Base-by-base conservation (phyloP, 108 stramenopile genomes). In the Discostella pseudostelligera region DNA sequence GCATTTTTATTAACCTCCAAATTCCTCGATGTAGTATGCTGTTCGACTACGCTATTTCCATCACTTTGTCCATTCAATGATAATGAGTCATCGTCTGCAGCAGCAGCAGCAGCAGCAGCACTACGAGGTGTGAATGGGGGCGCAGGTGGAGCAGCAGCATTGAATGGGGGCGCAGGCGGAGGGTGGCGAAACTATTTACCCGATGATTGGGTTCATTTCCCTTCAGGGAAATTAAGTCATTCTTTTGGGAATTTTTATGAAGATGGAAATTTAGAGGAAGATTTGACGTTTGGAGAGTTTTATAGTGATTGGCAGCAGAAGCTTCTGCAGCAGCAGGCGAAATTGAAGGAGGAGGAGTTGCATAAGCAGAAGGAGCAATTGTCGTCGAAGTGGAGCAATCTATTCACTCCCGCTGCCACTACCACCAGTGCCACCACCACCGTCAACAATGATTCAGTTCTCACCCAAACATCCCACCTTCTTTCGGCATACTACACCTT, bases 161-260 rank as follows among this genome's bases (percentile, higher is more conserved):
- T n/a, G n/a, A n/a, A n/a, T n/a, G n/a, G n/a, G n/a, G n/a, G n/a
- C n/a, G n/a, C n/a, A n/a, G 8, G 28, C 28, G 21, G 60, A 12
- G 61, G 67, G 19, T 65, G 76, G 68, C 58, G 63, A 21, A 47
- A 68, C 9, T 2, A 20, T 19, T 20, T 63, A 2, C 51, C 54
- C 26, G 21, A 8, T 29, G 49, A 39, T 19, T 65, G 46, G 62
- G 68, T 62, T 24, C 39, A 42, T 7, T 77, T 77, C 24, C 76
- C 76, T 4, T 7, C 50, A 10, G 76, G 76, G 0, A 58, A 46
- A 65, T 39, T 77, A 39, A 77, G 76, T 36, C 76, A 77, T 53
- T 77, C 76, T 19, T 77, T 69, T 37, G 28, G 35, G 3, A 40
- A 56, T 3, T 65, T 57, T 28, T 69, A 60, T 55, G 32, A 17